Evolutionary conservation across 495 filamentous ascomycete species (phyloP).

Genomic region (Xylaria flabelliformis): DNA sequence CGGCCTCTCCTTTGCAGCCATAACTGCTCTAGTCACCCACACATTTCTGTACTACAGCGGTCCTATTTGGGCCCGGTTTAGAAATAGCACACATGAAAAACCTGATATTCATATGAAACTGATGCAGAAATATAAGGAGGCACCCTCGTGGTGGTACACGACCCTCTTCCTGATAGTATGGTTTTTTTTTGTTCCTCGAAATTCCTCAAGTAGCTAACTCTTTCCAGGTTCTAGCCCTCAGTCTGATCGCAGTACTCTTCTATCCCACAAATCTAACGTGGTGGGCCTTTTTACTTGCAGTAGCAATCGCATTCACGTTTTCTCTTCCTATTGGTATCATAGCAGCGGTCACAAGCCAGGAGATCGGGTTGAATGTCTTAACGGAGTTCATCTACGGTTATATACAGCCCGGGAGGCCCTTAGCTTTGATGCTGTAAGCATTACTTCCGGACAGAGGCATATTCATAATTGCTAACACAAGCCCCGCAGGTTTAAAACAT

Average conservation of each 20-base stretch:
- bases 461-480: slow-evolving; percentile 10
- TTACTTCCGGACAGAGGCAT: background rate
- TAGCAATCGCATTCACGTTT: slow-evolving; percentile 62
- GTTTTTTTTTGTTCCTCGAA: background rate
- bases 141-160: slow-evolving; percentile 64
- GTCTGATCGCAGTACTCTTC: slow-evolving; percentile 66
- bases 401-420: slow-evolving; percentile 68
- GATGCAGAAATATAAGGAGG: slow-evolving; percentile 65
- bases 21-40: slow-evolving; percentile 69
- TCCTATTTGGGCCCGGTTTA: slow-evolving; percentile 64
- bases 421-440: slow-evolving; percentile 69
- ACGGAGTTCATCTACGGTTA: slow-evolving; percentile 78
- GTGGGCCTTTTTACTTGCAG: slow-evolving; percentile 72
- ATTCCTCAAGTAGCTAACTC: slow-evolving; percentile 32
- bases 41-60: slow-evolving; percentile 69
- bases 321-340: slow-evolving; percentile 64
- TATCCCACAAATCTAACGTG: slow-evolving; percentile 70
- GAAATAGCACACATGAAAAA: slow-evolving; percentile 63
- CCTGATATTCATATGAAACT: slow-evolving; percentile 67
- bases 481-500: slow-evolving; percentile 68
- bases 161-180: slow-evolving; percentile 54
- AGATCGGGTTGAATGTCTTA: slow-evolving; percentile 70
- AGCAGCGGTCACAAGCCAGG: slow-evolving; percentile 71
- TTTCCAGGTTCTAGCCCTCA: slow-evolving; percentile 62
- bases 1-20: slow-evolving; percentile 73